Percentiles rank a stretch among this genome's conserved stretches.
phyloP scores from a whole-genome alignment of 2,329 filamentous ascomycete genomes.

The Epichloe gansuensis region DNA sequence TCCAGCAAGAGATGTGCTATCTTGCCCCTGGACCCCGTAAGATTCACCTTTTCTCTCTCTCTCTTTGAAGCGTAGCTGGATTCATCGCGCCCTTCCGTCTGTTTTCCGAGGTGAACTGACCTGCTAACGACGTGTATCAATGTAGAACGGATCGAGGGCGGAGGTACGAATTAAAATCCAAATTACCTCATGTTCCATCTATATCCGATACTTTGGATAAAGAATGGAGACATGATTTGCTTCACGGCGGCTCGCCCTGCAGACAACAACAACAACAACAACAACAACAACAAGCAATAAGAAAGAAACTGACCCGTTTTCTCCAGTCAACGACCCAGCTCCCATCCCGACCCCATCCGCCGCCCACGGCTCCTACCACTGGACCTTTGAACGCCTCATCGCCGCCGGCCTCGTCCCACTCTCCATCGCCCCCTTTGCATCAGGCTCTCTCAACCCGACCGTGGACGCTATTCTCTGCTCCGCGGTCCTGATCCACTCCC shows the following conservation, averaged over 20 bases:
- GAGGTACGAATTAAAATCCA: slow-evolving; percentile 41
- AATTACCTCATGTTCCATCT: background rate
- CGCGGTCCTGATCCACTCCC: slow-evolving; percentile 78
- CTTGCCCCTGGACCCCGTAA: slow-evolving; percentile 74
- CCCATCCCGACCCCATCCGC: slow-evolving; percentile 60
- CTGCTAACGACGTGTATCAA: slow-evolving; percentile 28
- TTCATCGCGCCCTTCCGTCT: background rate
- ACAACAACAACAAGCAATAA: background rate
- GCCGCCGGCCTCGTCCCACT: slow-evolving; percentile 75
- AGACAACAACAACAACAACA: too few species aligned
- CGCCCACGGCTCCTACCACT: slow-evolving; percentile 92
- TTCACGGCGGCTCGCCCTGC: background rate
- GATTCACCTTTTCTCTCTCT: slow-evolving; percentile 21
- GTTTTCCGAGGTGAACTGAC: background rate
- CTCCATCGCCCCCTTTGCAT: slow-evolving; percentile 81
- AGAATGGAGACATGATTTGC: background rate
- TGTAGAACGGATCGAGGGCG: slow-evolving; percentile 62
- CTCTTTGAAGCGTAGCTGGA: too few species aligned
- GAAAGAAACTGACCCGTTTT: slow-evolving; percentile 3
- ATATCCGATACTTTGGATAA: background rate
- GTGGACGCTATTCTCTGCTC: slow-evolving; percentile 79
- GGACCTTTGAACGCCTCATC: slow-evolving; percentile 86
- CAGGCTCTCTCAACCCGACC: slow-evolving; percentile 79
- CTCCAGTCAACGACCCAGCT: slow-evolving; percentile 72
- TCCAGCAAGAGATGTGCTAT: slow-evolving; percentile 65